Evolutionary conservation across 768 basidiomycete species (phyloP).

Genomic region (Termitomyces eurrhizus): DNA sequence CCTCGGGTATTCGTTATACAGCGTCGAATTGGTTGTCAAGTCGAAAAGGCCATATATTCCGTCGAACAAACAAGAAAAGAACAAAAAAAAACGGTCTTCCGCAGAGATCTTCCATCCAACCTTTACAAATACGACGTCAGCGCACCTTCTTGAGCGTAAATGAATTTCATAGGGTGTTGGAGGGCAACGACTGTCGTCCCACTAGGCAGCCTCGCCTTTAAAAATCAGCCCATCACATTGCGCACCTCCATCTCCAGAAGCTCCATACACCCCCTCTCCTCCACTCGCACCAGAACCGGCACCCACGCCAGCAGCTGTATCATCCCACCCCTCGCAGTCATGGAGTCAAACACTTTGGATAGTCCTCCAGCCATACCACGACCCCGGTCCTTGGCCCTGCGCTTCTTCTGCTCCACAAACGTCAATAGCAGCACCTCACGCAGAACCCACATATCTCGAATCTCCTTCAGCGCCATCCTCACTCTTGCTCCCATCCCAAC

Average conservation of each 20-base stretch:
- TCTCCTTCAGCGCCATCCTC: not conserved
- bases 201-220: not conserved
- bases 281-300: too few relatives aligned
- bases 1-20: too few relatives aligned
- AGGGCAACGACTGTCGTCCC: not conserved
- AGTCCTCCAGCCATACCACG: not conserved
- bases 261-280: not conserved
- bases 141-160: not conserved
- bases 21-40: too few relatives aligned
- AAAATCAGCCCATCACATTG: too few relatives aligned
- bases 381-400: not conserved
- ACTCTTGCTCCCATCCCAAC: not conserved
- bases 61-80: not conserved
- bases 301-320: too few relatives aligned
- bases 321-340: too few relatives aligned
- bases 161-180: not conserved
- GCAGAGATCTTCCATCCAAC: not conserved
- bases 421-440: not conserved
- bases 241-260: too few relatives aligned
- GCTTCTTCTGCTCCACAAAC: not conserved
- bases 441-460: not conserved
- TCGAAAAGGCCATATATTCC: too few relatives aligned
- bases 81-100: too few relatives aligned
- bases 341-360: not conserved
- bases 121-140: too few relatives aligned